Conservation (phyloP, 768 basidiomycete genomes). For the Mycena indigotica region DNA sequence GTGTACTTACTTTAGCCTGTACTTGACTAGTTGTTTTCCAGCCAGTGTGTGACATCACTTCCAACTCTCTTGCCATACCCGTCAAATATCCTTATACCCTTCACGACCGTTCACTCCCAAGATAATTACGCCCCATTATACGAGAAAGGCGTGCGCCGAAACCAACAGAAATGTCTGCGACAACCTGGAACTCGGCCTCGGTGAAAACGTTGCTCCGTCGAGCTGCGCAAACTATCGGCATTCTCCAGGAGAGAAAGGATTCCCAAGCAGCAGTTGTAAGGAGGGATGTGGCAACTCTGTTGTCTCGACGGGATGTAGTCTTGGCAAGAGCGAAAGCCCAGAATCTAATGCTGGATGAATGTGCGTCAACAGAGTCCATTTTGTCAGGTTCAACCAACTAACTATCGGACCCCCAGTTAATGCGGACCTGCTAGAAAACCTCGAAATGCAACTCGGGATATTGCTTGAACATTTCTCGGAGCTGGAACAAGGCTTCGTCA, state of each 20-base stretch:
- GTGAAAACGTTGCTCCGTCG: slow-evolving; percentile 63
- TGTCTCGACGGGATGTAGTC: slow-evolving; percentile 61
- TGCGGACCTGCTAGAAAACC: slow-evolving; percentile 61
- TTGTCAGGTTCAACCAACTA: no score
- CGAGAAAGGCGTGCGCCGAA: no score
- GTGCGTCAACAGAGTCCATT: slow-evolving; percentile 7
- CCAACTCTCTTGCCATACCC: neutral
- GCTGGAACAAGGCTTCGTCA: slow-evolving; percentile 50
- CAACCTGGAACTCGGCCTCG: neutral
- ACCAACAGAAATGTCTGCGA: neutral
- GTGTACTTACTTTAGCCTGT: neutral
- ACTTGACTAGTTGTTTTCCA: neutral
- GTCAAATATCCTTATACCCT: neutral
- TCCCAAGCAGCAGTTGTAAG: slow-evolving; percentile 63
- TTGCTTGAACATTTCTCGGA: slow-evolving; percentile 61
- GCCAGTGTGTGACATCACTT: neutral
- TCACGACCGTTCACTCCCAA: no score
- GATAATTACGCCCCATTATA: no score
- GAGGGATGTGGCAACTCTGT: slow-evolving; percentile 66
- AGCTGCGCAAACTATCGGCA: slow-evolving; percentile 65
- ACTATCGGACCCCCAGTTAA: no score
- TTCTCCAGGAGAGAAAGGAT: slow-evolving; percentile 71
- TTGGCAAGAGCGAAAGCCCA: slow-evolving; percentile 76
- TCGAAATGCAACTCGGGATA: slow-evolving; percentile 69
- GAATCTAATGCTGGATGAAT: slow-evolving; percentile 64